Conservation (phyloP, 2,329 filamentous ascomycete species). For the Botrytis fragariae region DNA sequence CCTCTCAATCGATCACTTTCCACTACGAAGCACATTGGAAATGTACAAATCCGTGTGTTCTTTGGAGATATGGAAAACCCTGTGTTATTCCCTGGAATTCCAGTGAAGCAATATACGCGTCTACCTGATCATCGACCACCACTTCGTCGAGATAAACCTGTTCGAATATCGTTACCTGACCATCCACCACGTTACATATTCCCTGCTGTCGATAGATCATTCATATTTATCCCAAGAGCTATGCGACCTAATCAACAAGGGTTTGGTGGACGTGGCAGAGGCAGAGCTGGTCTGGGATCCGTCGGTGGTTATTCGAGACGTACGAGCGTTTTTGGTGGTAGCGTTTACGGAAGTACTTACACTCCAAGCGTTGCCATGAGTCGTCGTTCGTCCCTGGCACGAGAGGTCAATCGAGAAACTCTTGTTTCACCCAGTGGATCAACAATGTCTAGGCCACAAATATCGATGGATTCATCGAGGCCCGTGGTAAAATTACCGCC, state of each 20-base stretch:
- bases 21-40: conserved; percentile 78
- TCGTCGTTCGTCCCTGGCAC: conserved; percentile 75
- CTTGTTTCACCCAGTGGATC: conserved; percentile 81
- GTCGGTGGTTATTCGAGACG: conserved; percentile 69
- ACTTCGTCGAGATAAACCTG: conserved; percentile 91
- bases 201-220: conserved; percentile 84
- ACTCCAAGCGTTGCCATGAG: conserved; percentile 86
- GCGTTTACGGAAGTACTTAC: conserved; percentile 70
- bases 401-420: conserved; percentile 66
- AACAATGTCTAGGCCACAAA: conserved; percentile 65
- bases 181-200: conserved; percentile 84
- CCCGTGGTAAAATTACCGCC: conserved; percentile 85
- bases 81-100: conserved; percentile 69
- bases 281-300: conserved; percentile 68
- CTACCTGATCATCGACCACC: conserved; percentile 93
- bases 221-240: conserved; percentile 95
- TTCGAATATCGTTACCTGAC: conserved; percentile 84
- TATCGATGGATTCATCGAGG: conserved; percentile 58
- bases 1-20: conserved; percentile 78
- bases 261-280: conserved; percentile 63
- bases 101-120: conserved; percentile 87
- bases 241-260: conserved; percentile 89
- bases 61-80: conserved; percentile 73
- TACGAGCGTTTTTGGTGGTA: conserved; percentile 76
- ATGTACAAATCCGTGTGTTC: conserved; percentile 78